These are phyloP conservation scores for Paecilomyces sp. DNA, from an alignment of 2,329 filamentous ascomycete species.

Conservation along the genomic window DNA sequence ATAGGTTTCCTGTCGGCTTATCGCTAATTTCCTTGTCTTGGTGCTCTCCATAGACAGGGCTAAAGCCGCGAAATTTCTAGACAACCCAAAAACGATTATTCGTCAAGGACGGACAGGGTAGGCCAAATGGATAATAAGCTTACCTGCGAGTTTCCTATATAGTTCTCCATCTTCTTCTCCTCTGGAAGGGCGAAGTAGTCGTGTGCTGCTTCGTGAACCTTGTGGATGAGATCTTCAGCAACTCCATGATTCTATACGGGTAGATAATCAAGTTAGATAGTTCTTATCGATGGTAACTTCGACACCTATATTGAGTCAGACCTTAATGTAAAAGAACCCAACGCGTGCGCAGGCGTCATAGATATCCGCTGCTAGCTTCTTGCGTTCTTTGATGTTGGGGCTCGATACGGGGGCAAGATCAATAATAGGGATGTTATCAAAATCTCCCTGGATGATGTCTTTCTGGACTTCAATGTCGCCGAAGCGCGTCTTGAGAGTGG, in stretches of 20 bases:
- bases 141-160: conserved; percentile 22
- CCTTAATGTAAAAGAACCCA: conserved; percentile 50
- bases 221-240: conserved; percentile 14
- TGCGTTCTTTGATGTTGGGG: conserved; percentile 24
- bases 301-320: neutral
- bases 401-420: conserved; percentile 39
- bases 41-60: conserved; percentile 15
- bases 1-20: conserved; percentile 9
- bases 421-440: conserved; percentile 48
- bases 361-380: conserved; percentile 36
- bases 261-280: neutral
- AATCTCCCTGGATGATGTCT: neutral
- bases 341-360: conserved; percentile 42
- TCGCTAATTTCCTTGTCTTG: conserved; percentile 6
- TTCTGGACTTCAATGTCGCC: neutral
- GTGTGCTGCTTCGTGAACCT: conserved; percentile 11
- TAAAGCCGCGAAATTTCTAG: conserved; percentile 20
- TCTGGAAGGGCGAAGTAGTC: conserved; percentile 44
- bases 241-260: conserved; percentile 40
- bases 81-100: neutral
- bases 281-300: neutral
- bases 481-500: neutral
- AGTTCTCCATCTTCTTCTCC: conserved; percentile 39
- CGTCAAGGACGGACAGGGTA: neutral
- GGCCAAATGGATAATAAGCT: too few relatives aligned